Evolutionary conservation across 495 filamentous ascomycete species (phyloP).

Genomic region (Glarea lozoyensis): DNA sequence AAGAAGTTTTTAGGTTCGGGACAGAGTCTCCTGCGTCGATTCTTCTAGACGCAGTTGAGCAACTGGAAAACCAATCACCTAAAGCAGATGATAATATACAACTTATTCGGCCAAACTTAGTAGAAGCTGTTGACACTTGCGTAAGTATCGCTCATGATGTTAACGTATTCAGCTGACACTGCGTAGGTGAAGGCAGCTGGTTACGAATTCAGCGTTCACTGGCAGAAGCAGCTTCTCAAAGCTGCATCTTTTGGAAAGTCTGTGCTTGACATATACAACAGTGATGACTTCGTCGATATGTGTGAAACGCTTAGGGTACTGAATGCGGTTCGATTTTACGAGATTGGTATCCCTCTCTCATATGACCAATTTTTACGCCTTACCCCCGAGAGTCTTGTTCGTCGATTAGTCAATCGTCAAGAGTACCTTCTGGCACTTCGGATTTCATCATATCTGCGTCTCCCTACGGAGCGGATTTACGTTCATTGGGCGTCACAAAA

Average conservation of each 20-base stretch:
- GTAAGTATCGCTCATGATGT: conserved; percentile 26
- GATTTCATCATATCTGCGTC: conserved; percentile 77
- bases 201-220: conserved; percentile 78
- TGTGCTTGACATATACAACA: conserved; percentile 90
- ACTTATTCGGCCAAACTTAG: conserved; percentile 74
- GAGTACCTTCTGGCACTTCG: conserved; percentile 88
- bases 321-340: conserved; percentile 83
- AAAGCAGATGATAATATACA: conserved; percentile 98
- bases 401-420: conserved; percentile 75
- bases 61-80: conserved; percentile 86
- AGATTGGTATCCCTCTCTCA: conserved; percentile 83
- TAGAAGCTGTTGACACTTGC: conserved; percentile 87
- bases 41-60: conserved; percentile 82
- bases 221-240: conserved; percentile 92
- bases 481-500: conserved; percentile 96
- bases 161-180: conserved; percentile 2
- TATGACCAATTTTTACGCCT: conserved; percentile 85
- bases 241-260: conserved; percentile 97
- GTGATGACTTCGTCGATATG: conserved; percentile 98
- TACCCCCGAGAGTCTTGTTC: conserved; percentile 77
- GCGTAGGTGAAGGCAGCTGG: conserved; percentile 66
- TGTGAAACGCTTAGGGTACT: conserved; percentile 88
- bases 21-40: conserved; percentile 83
- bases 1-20: conserved; percentile 81
- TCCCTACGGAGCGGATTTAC: conserved; percentile 85